A percentile compares a stretch with the other conserved stretches of the same genome.
phyloP scores from a whole-genome alignment of 2,329 filamentous ascomycete species.

The Hirsutella rhossiliensis region DNA sequence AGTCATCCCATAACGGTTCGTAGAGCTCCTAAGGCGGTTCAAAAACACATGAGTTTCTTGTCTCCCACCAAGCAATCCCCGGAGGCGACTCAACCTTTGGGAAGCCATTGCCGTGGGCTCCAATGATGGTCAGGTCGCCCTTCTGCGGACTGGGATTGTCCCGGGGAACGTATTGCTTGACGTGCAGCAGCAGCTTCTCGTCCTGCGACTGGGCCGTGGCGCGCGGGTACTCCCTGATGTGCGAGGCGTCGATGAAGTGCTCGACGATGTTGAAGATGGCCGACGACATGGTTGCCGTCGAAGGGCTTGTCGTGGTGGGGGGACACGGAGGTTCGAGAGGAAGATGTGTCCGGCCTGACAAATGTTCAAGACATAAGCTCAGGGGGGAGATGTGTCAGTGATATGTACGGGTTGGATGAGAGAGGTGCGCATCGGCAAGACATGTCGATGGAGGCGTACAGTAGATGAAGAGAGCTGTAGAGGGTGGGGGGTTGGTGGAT shows the following conservation, averaged over 20 bases:
- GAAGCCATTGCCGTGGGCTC: constrained; percentile 83
- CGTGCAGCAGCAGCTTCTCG: constrained; percentile 57
- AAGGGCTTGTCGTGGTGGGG: no score
- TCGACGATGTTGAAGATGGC: constrained; percentile 53
- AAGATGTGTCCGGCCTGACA: no score
- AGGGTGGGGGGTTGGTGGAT: no score
- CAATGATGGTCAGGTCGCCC: constrained; percentile 77
- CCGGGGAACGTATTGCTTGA: constrained; percentile 81
- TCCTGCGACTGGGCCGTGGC: constrained; percentile 64
- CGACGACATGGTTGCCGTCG: constrained; percentile 5
- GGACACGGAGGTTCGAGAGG: no score
- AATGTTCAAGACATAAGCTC: no score
- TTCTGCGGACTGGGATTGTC: constrained; percentile 55
- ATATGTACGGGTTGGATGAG: no score
- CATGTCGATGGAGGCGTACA: no score
- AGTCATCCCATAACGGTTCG: constrained; percentile 81
- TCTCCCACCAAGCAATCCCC: not conserved
- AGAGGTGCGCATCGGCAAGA: no score
- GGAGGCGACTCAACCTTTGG: no score
- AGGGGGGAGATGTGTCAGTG: no score
- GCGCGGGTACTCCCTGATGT: constrained; percentile 71
- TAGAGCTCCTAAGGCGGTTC: constrained; percentile 61
- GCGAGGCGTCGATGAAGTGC: constrained; percentile 60
- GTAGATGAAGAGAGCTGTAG: no score
- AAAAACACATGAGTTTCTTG: not conserved